A percentile compares a stretch with the other conserved stretches of the same genome.
Conservation (phyloP, 176 grass and related monocot genomes). For the Themeda triandra region DNA sequence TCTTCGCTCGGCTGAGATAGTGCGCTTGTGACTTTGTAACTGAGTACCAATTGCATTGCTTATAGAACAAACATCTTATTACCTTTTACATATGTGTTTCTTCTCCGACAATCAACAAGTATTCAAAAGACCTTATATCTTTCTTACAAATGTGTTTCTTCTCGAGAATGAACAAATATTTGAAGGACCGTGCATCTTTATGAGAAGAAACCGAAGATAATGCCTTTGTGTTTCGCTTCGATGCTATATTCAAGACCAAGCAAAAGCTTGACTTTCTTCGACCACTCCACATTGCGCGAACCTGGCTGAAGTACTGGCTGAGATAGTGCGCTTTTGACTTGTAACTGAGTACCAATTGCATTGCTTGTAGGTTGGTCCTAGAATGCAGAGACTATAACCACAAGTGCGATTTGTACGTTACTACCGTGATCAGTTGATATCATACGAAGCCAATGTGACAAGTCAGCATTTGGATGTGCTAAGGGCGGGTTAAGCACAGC, state of each 20-base stretch:
- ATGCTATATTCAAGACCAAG: background rate
- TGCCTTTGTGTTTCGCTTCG: background rate
- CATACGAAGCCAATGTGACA: too few species aligned
- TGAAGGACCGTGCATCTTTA: background rate
- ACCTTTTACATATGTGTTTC: background rate
- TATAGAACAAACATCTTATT: background rate
- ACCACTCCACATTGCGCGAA: too few species aligned
- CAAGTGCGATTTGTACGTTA: too few species aligned
- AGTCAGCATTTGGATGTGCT: too few species aligned
- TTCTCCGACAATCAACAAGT: background rate
- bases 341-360: too few species aligned
- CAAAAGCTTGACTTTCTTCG: too few species aligned
- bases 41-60: background rate
- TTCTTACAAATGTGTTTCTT: background rate
- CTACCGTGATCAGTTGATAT: too few species aligned
- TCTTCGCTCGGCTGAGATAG: background rate
- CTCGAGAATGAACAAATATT: background rate
- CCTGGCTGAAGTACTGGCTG: too few species aligned
- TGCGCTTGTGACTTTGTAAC: background rate
- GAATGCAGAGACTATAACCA: too few species aligned
- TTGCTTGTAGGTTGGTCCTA: too few species aligned
- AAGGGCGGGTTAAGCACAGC: too few species aligned
- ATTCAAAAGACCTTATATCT: background rate
- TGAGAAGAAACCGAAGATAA: background rate
- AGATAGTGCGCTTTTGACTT: too few species aligned